Base-by-base conservation (phyloP, 2,329 filamentous ascomycete genomes). In the Cladophialophora yegresii region DNA sequence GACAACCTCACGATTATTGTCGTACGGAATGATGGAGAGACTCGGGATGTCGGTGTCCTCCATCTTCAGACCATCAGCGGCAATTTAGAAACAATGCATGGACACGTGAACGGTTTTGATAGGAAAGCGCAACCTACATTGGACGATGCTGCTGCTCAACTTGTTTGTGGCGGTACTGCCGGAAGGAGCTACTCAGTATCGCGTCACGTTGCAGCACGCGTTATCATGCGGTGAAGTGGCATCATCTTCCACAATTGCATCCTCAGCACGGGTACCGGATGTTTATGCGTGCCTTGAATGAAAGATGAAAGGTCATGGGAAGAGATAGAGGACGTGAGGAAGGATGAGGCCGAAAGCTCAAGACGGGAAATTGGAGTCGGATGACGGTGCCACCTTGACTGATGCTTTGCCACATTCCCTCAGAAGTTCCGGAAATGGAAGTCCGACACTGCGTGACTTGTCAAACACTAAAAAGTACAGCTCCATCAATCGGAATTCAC, bases 1-100 rank as follows among this genome's bases (percentile, higher is more conserved):
- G 56, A 81, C 79, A 63, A 81, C 72, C 61, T 81, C 77, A 49
- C 75, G 74, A 67, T 78, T 79, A 22, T 75, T 76, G 69, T 75
- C 74, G 60, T 71, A 71, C 6, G 70, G 70, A 32, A 71, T 66
- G 49, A 71, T 63, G 40, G 70, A 71, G n/a, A 70, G 64, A 26
- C 23, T 60, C 9, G 66, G 66, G 36, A 54, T 58, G 50, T 61
- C 49, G n/a, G 26, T 23, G 33, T 69, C 65, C 9, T 62, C 68
- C 63, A 70, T 70, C 50, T 66, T 61, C n/a, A 23, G 12, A 47
- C 33, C 26, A 32, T 61, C 47, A 61, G 43, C 43, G 51, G 50
- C n/a, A 33, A 40, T 53, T 26, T 47, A 12, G n/a, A 47, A 33
- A 47, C 16, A 16, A 26, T 10, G 45, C 47, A 53, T 40, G 16